These are phyloP conservation scores for Acacia confusa DNA, from an alignment of 306 rosid species.

Conservation along the genomic window DNA sequence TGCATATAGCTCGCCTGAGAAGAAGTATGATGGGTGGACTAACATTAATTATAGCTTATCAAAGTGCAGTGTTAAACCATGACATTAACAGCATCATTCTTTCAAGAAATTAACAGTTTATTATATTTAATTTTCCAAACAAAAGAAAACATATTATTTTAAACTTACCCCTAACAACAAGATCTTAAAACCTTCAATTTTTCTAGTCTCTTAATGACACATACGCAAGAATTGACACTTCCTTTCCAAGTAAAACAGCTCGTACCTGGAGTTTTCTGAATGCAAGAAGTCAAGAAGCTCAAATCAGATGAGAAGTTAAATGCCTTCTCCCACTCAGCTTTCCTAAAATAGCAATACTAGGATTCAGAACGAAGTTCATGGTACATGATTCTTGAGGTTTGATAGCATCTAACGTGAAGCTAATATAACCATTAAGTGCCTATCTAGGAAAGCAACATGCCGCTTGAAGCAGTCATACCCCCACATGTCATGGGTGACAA, in stretches of 20 bases:
- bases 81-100: neutral
- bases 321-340: slow-evolving; percentile 88
- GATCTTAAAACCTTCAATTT: neutral
- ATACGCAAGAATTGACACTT: neutral
- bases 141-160: neutral
- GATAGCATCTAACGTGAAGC: neutral
- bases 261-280: slow-evolving; percentile 71
- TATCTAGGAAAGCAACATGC: neutral
- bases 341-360: slow-evolving; percentile 51
- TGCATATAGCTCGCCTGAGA: neutral
- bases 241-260: neutral
- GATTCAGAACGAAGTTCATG: slow-evolving; percentile 4
- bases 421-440: neutral
- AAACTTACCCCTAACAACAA: neutral
- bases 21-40: neutral
- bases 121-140: neutral
- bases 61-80: neutral
- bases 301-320: slow-evolving; percentile 79
- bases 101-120: neutral
- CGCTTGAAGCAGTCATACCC: neutral
- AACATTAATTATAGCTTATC: neutral
- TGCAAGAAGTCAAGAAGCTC: slow-evolving; percentile 81
- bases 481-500: neutral
- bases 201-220: neutral
- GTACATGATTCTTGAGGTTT: neutral